Conservation (phyloP, 176 grass and related monocot genomes). For the Aegilops speltoides region DNA sequence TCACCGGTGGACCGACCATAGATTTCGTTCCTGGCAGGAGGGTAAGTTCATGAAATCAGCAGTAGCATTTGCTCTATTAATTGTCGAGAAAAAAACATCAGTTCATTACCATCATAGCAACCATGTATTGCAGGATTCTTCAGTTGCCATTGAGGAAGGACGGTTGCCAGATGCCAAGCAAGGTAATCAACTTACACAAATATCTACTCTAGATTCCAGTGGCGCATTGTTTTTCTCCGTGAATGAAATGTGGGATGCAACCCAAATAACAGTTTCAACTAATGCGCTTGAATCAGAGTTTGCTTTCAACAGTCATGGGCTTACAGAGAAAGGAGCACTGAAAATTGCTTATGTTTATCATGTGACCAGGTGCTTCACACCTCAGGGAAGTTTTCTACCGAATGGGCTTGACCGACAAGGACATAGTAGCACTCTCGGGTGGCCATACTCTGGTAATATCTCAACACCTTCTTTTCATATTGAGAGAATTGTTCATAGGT, state of each 20-base stretch:
- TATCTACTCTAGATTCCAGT: not conserved
- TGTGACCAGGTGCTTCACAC: constrained; percentile 50
- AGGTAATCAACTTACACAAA: constrained; percentile 24
- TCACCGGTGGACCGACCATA: constrained; percentile 63
- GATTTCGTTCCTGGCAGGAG: constrained; percentile 64
- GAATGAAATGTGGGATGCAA: not conserved
- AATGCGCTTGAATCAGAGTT: not conserved
- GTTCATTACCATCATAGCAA: not conserved
- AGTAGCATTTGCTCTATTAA: not conserved
- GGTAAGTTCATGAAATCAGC: constrained; percentile 4
- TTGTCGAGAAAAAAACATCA: not conserved
- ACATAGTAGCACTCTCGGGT: constrained; percentile 77
- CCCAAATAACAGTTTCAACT: not conserved
- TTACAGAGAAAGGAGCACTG: not conserved
- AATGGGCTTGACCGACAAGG: constrained; percentile 76
- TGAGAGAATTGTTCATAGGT: not conserved
- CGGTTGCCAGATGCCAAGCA: constrained; percentile 62
- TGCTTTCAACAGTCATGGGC: not conserved
- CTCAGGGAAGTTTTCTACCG: constrained; percentile 60
- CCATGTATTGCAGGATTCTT: constrained; percentile 46
- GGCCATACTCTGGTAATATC: constrained; percentile 65
- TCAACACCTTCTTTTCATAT: not conserved
- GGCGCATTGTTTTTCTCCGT: not conserved
- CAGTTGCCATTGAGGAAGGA: constrained; percentile 44
- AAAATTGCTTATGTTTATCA: not conserved